phyloP scores from a whole-genome alignment of 163 green algal genomes.

The Scenedesmus sp. region DNA sequence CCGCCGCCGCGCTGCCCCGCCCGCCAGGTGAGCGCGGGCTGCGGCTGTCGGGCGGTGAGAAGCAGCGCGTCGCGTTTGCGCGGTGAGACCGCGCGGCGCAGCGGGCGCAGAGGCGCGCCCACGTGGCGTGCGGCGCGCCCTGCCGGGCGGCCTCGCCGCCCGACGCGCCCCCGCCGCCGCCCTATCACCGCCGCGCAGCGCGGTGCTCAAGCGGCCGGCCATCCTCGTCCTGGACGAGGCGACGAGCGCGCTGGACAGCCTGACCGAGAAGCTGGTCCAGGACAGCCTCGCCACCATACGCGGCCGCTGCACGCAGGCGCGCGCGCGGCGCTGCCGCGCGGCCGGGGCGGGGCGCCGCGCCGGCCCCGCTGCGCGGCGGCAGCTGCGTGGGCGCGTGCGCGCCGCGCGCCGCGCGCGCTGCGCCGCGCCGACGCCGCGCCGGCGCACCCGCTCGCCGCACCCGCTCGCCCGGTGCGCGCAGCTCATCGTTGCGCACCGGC shows the following conservation, averaged over 20 bases:
- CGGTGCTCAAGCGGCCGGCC: constrained; percentile 56
- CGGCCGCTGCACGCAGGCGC: constrained; percentile 53
- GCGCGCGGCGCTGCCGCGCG: neutral
- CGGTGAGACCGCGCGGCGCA: no score
- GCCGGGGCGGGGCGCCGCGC: neutral
- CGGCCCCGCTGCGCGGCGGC: neutral
- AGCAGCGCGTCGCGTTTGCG: constrained; percentile 91
- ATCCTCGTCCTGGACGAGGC: constrained; percentile 68
- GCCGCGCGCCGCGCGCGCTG: no score
- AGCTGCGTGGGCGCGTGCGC: no score
- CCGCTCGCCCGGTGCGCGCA: constrained; percentile 11
- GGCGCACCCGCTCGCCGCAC: no score
- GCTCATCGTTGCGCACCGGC: constrained; percentile 77
- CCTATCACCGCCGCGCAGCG: no score
- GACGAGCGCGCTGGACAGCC: constrained; percentile 88
- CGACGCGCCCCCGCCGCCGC: no score
- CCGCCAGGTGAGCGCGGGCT: constrained; percentile 76
- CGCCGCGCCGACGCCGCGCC: no score
- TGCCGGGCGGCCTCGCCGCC: no score
- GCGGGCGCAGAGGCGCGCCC: no score
- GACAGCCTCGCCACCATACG: constrained; percentile 51
- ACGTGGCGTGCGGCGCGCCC: no score
- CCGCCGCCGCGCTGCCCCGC: neutral
- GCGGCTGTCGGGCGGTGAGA: constrained; percentile 88
- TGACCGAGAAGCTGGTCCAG: constrained; percentile 81